These are phyloP conservation scores for Coemansia sp. DNA, from an alignment of 192 early-diverging fungal genomes.

Conservation along the genomic window DNA sequence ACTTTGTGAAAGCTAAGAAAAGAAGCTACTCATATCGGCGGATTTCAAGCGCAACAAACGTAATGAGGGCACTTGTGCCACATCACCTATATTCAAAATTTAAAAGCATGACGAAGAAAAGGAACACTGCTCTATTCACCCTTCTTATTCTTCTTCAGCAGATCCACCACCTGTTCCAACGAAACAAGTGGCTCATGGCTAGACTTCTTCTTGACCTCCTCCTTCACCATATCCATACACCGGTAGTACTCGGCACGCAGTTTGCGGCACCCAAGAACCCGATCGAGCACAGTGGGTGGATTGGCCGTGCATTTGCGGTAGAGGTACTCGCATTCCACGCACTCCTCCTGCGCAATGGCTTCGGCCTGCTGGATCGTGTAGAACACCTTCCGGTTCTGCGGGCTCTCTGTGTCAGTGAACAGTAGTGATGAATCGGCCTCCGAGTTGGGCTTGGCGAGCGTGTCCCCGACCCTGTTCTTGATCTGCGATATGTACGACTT, in stretches of 20 bases:
- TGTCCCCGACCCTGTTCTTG: slow-evolving; percentile 23
- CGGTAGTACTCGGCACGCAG: slow-evolving; percentile 22
- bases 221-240: slow-evolving; percentile 16
- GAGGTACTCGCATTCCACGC: slow-evolving; percentile 39
- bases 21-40: too few relatives aligned
- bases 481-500: slow-evolving; percentile 36
- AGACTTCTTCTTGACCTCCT: slow-evolving; percentile 20
- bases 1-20: too few relatives aligned
- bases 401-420: slow-evolving; percentile 30
- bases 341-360: slow-evolving; percentile 39
- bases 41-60: too few relatives aligned
- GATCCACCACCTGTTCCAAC: background rate
- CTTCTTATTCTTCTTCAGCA: background rate
- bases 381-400: slow-evolving; percentile 27
- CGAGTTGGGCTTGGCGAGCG: slow-evolving; percentile 31
- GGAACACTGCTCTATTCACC: too few relatives aligned
- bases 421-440: slow-evolving; percentile 21
- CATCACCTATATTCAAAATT: too few relatives aligned
- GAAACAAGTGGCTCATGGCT: slow-evolving; percentile 17
- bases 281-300: slow-evolving; percentile 26
- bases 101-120: too few relatives aligned
- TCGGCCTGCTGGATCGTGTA: slow-evolving; percentile 39
- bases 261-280: slow-evolving; percentile 27
- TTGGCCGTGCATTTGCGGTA: slow-evolving; percentile 34
- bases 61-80: too few relatives aligned